Base-by-base conservation (phyloP, 768 basidiomycete species). In the Mycena rebaudengoi region DNA sequence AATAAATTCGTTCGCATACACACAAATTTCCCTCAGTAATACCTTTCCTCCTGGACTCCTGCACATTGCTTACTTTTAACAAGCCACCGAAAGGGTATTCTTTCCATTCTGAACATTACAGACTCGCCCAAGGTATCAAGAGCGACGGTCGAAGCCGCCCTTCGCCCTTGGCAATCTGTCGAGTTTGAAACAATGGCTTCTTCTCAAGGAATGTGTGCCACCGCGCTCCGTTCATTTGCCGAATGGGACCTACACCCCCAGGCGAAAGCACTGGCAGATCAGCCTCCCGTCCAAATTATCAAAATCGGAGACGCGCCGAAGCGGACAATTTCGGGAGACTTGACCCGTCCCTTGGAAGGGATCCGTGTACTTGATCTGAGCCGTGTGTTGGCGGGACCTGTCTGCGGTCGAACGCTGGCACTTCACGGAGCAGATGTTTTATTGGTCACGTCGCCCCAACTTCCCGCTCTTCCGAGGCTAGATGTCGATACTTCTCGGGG, bases 21-120 rank as follows among this genome's bases (percentile, higher is more conserved):
- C 63, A 87, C 88, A 20, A 89, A 89, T 57, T 89, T 89, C 69
- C 85, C 87, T 35, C 88, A 89, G 88, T 87, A 78, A 72, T 32
- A 1, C 12, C 43, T n/a, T n/a, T n/a, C n/a, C n/a, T n/a, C n/a
- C 1, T 11, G 6, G n/a, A 16, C 54, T 5, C 18, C 26, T 54
- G 18, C 7, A 21, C 51, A 11, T 16, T 20, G 29, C 41, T 40
- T 18, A 37, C 56, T 29, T 28, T 49, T 5, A 49, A 39, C 46
- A 33, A 87, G 87, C 60, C 87, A 89, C 66, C 76, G 82, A 23
- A 73, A 73, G 13, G 86, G 85, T 7, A 82, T 88, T 43, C 71
- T 88, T 1, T 65, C 75, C n/a, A 79, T 86, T 43, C 76, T 88
- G 11, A 39, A 67, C 12, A 73, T 83, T 52, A 70, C 74, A 18